phyloP scores from a whole-genome alignment of 2,329 filamentous ascomycete species.

The Cytospora piceae region DNA sequence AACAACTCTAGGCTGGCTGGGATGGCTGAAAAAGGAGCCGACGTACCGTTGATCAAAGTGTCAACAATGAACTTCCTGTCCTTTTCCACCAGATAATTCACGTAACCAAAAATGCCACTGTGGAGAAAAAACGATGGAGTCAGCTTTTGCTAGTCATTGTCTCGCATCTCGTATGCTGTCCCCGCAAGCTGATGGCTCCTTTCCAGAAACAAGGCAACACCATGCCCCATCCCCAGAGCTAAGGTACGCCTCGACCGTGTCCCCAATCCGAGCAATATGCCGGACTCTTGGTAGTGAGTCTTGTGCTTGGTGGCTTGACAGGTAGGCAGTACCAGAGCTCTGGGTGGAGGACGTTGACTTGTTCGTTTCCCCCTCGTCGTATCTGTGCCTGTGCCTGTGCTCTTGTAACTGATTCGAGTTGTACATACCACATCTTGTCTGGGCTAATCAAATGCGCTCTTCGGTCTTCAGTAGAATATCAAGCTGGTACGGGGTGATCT shows the following conservation, averaged over 20 bases:
- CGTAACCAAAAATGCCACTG: constrained; percentile 96
- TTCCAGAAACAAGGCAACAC: constrained; percentile 12
- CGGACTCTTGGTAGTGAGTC: neutral
- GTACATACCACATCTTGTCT: constrained; percentile 43
- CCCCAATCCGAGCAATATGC: neutral
- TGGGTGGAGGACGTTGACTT: neutral
- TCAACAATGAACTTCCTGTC: constrained; percentile 95
- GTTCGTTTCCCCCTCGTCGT: neutral
- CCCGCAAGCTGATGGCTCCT: neutral
- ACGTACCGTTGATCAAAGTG: constrained; percentile 91
- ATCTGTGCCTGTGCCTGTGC: neutral
- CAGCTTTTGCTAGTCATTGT: constrained; percentile 32
- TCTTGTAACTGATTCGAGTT: neutral
- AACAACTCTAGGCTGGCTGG: constrained; percentile 8
- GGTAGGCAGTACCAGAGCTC: neutral
- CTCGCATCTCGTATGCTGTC: neutral
- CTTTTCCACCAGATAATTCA: constrained; percentile 99
- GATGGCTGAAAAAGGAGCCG: constrained; percentile 26
- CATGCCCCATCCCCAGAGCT: constrained; percentile 21
- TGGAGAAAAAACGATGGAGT: constrained; percentile 34
- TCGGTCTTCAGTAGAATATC: constrained; percentile 18
- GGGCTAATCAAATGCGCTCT: constrained; percentile 32
- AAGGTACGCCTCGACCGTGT: constrained; percentile 9
- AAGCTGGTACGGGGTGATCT: neutral
- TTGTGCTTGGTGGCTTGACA: neutral